A percentile compares a stretch with the other conserved stretches of the same genome.
phyloP scores from a whole-genome alignment of 2,329 filamentous ascomycete species.

The Aspergillus tanneri region DNA sequence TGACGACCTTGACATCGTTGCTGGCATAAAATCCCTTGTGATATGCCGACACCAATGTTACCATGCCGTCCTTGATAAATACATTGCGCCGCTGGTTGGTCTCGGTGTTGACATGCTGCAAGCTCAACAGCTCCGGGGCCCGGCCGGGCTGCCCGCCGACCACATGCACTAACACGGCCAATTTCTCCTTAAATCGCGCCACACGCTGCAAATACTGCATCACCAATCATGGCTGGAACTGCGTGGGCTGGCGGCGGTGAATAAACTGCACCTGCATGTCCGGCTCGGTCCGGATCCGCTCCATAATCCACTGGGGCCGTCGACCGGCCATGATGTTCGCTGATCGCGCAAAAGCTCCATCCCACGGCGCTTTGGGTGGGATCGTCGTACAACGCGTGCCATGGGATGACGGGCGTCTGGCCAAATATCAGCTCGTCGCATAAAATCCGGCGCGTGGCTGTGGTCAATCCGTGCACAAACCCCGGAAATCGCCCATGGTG shows the following conservation, averaged over 20 bases:
- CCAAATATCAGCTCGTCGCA: not conserved
- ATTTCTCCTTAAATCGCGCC: constrained; percentile 3
- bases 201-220: constrained; percentile 3
- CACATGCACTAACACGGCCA: not conserved
- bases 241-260: not conserved
- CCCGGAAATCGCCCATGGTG: constrained; percentile 4
- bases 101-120: not conserved
- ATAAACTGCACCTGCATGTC: not conserved
- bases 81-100: constrained; percentile 6
- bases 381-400: constrained; percentile 3
- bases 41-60: not conserved
- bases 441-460: not conserved
- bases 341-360: constrained; percentile 5
- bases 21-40: constrained; percentile 9
- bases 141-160: not conserved
- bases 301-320: not conserved
- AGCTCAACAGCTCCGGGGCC: not conserved
- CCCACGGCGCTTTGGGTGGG: not conserved
- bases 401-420: not conserved
- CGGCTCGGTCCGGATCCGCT: not conserved
- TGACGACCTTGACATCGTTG: constrained; percentile 9
- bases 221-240: not conserved
- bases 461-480: not conserved
- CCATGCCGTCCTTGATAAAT: constrained; percentile 6
- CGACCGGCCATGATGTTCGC: constrained; percentile 3